These are phyloP conservation scores for Phyllosticta paracitricarpa DNA, from an alignment of 2,329 filamentous ascomycete genomes.

Conservation along the genomic window DNA sequence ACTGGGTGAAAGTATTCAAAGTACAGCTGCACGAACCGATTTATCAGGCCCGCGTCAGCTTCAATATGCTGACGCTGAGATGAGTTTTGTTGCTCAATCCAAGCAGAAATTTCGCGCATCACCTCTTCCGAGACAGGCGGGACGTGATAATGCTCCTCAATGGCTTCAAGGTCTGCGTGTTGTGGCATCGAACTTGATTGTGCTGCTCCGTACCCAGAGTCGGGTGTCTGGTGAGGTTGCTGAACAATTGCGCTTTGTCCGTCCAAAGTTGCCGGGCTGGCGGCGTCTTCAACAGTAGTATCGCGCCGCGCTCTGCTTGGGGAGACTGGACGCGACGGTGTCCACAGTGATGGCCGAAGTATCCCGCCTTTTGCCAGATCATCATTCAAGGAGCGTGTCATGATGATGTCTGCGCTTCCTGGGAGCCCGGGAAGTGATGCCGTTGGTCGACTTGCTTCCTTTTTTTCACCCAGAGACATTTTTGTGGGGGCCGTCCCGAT, in stretches of 20 bases:
- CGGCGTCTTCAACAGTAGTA: neutral
- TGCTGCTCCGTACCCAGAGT: neutral
- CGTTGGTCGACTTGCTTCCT: too few relatives aligned
- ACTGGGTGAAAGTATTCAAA: slow-evolving; percentile 2
- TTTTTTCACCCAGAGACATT: neutral
- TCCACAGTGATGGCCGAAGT: neutral
- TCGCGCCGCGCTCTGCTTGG: neutral
- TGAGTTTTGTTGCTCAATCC: neutral
- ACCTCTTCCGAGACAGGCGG: neutral
- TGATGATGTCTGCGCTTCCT: neutral
- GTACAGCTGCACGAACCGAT: slow-evolving; percentile 1
- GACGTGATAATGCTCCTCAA: neutral
- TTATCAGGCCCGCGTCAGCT: neutral
- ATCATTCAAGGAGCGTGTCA: neutral
- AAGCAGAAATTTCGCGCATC: neutral
- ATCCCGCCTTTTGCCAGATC: neutral
- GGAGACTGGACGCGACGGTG: neutral
- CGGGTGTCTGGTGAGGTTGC: neutral
- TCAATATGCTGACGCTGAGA: neutral
- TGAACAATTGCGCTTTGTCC: neutral
- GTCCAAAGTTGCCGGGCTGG: neutral
- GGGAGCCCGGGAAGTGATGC: neutral
- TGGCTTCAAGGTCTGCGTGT: neutral
- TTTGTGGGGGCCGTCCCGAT: neutral
- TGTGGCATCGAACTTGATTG: neutral